Evolutionary conservation across 495 filamentous ascomycete genomes (phyloP), one percentile per base, ranked within the genome.

Genomic region (Podospora didyma): DNA sequence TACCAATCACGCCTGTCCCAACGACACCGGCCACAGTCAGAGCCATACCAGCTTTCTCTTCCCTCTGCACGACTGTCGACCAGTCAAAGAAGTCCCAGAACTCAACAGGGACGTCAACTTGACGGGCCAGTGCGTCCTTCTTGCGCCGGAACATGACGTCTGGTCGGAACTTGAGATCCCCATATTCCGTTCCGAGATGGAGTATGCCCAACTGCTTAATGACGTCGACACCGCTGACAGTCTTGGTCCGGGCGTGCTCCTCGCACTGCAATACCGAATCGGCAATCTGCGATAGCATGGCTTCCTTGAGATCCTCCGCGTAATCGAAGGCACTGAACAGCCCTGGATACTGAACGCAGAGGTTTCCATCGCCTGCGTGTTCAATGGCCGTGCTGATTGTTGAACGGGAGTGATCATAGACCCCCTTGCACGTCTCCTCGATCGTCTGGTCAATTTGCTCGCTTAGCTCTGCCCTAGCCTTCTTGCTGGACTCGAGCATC

Each of bases 11-110:
- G 37, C 92, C 81, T 12, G 86, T 82, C 49, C 92, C 90, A 10
- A 96, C 77, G 19, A 94, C 86, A 55, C 90, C 90, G n/a, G 87
- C 89, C 26, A 93, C 84, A 2, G 94, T 97, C 71, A 98, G 79
- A 39, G 95, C 93, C 86, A 97, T 89, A 58, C 94, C 85, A 24
- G 91, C 75, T 75, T 97, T 97, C 76, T 98, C 95, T 68, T 98
- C 92, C 47, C 84, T 79, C 63, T 97, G 90, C 77, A 94, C 85
- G 10, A 96, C 75, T 11, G 82, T 86, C 31, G 80, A 76, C 63
- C 92, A 75, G 69, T 98, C 95, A 68, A 97, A 90, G 75, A 98
- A 96, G 69, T 98, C 94, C 80, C 82, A 88, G 0, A 96, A 54
- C 61, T 97, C 92, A 19, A 94, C 85, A 50, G 96, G 84, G 17